Percentiles rank a stretch among this genome's conserved stretches.
These are phyloP conservation scores for Flaveria bidentis DNA, from an alignment of 129 eudicot genomes.

Conservation along the genomic window DNA sequence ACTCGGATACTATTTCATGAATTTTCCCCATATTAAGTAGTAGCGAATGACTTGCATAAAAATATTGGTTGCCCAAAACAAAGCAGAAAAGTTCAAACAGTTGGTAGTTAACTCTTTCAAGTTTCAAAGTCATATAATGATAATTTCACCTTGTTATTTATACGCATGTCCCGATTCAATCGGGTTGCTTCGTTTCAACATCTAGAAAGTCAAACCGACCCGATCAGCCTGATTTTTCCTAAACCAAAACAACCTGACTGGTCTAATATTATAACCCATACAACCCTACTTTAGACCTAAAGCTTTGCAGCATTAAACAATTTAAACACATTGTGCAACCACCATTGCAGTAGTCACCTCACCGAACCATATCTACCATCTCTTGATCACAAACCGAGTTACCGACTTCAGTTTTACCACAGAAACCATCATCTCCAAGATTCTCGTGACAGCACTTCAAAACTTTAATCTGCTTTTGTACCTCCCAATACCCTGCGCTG, in stretches of 20 bases:
- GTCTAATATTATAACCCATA: no score
- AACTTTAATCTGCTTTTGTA: slow-evolving; percentile 41
- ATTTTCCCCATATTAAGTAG: no score
- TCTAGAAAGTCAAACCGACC: background rate
- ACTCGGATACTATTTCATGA: no score
- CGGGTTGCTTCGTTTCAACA: background rate
- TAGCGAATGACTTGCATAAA: no score
- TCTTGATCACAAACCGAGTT: slow-evolving; percentile 36
- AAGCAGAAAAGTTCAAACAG: background rate
- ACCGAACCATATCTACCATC: slow-evolving; percentile 44
- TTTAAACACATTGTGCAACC: slow-evolving; percentile 25
- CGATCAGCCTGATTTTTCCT: background rate
- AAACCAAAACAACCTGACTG: slow-evolving; percentile 1
- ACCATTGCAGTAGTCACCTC: slow-evolving; percentile 17
- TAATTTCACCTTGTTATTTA: background rate
- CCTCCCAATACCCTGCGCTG: slow-evolving; percentile 38
- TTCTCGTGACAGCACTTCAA: slow-evolving; percentile 40
- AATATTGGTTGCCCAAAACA: no score
- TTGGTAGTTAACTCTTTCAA: background rate
- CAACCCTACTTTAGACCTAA: slow-evolving; percentile 18
- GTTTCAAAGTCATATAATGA: background rate
- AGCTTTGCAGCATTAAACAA: slow-evolving; percentile 19
- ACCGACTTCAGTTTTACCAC: slow-evolving; percentile 32
- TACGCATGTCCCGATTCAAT: background rate
- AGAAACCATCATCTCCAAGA: slow-evolving; percentile 25